Evolutionary conservation across 208 protist species (phyloP).

Genomic region (Strigomonas culicis): DNA sequence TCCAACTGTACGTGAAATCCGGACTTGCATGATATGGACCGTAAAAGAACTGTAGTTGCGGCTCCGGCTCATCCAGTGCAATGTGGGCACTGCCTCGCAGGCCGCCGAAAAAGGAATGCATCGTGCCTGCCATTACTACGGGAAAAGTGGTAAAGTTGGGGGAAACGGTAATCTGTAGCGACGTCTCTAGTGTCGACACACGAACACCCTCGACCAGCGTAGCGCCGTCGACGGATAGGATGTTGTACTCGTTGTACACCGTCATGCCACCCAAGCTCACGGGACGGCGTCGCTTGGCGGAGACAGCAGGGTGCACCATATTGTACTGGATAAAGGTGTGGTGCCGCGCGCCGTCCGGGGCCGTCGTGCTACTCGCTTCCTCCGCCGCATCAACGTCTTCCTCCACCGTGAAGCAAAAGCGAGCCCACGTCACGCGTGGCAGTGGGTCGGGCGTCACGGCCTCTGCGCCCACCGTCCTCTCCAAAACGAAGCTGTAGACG

Average conservation of each 20-base stretch:
- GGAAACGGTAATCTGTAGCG: slow-evolving; percentile 35
- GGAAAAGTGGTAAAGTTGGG: slow-evolving; percentile 33
- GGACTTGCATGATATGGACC: slow-evolving; percentile 34
- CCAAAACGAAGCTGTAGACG: slow-evolving; percentile 54
- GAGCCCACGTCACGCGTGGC: slow-evolving; percentile 25
- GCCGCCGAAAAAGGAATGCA: slow-evolving; percentile 61
- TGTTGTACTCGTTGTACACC: slow-evolving; percentile 21
- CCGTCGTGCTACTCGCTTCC: not conserved
- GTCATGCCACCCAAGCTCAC: slow-evolving; percentile 5
- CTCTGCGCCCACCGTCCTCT: not conserved
- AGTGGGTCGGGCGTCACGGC: slow-evolving; percentile 10
- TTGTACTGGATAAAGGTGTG: slow-evolving; percentile 51
- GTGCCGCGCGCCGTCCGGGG: slow-evolving; percentile 7
- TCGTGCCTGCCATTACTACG: slow-evolving; percentile 52
- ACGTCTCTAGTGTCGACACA: slow-evolving; percentile 47
- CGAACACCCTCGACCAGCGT: slow-evolving; percentile 51
- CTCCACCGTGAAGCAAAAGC: slow-evolving; percentile 65
- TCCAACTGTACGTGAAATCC: slow-evolving; percentile 66
- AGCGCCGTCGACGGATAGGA: slow-evolving; percentile 35
- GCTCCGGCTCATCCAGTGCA: slow-evolving; percentile 51
- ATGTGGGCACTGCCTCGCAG: slow-evolving; percentile 42
- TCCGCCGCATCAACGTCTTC: not conserved
- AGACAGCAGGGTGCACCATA: slow-evolving; percentile 29
- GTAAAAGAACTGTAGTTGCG: slow-evolving; percentile 74
- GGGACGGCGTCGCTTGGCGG: not conserved